These are phyloP conservation scores for Candida sanyaensis DNA, from an alignment of 1,139 yeast species.

Conservation along the genomic window DNA sequence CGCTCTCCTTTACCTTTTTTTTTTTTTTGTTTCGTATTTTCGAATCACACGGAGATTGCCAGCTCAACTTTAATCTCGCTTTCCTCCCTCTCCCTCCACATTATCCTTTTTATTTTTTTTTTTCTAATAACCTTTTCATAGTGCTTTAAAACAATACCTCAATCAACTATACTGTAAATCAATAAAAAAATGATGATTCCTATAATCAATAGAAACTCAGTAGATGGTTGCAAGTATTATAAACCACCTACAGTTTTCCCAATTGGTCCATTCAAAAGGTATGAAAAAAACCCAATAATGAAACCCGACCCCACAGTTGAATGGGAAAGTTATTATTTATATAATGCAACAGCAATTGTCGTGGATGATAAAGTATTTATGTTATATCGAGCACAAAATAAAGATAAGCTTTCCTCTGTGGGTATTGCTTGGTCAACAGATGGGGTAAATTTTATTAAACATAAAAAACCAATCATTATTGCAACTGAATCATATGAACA, in stretches of 20 bases:
- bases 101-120: no score
- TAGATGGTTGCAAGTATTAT: conserved; percentile 36
- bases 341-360: conserved; percentile 49
- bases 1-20: no score
- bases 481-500: conserved; percentile 45
- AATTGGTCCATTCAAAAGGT: conserved; percentile 43
- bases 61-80: no score
- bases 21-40: no score
- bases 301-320: conserved; percentile 41
- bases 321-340: conserved; percentile 43
- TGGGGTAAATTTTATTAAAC: conserved; percentile 36
- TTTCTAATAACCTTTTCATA: no score
- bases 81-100: no score
- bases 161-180: not conserved
- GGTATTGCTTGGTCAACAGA: conserved; percentile 48
- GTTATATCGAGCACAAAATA: conserved; percentile 45
- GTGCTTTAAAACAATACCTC: no score
- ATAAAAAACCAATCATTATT: conserved; percentile 33
- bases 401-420: conserved; percentile 33
- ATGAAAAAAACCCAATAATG: conserved; percentile 39
- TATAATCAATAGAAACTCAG: conserved; percentile 24
- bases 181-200: conserved; percentile 32
- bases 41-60: no score
- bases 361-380: conserved; percentile 39
- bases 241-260: conserved; percentile 40